These are phyloP conservation scores for Aspergillus transmontanensis DNA, from an alignment of 2,329 filamentous ascomycete genomes.

Conservation along the genomic window DNA sequence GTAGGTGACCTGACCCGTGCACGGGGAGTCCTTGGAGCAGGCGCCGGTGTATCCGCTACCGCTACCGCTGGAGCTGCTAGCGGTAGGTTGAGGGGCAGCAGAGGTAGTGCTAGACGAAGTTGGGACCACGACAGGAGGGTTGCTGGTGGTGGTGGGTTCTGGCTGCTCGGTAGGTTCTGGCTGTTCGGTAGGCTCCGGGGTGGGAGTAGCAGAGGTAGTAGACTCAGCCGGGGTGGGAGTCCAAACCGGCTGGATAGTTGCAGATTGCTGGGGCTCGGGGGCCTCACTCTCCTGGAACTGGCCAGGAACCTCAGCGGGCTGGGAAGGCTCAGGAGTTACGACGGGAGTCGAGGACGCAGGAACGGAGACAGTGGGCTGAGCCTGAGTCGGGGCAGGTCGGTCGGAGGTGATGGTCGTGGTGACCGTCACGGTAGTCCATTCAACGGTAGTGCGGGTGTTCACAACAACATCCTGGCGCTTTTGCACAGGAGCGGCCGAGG, in stretches of 20 bases:
- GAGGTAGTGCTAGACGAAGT: background rate
- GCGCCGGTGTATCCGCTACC: constrained; percentile 24
- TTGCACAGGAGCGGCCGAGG: constrained; percentile 34
- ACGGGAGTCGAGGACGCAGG: constrained; percentile 15
- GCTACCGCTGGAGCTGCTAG: constrained; percentile 18
- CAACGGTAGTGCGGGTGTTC: constrained; percentile 52
- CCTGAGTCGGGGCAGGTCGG: constrained; percentile 25
- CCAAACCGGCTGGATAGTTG: background rate
- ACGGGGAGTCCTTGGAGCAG: constrained; percentile 31
- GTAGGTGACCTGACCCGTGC: constrained; percentile 70
- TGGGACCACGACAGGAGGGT: background rate
- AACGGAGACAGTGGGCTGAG: constrained; percentile 22
- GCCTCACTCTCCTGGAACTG: constrained; percentile 7
- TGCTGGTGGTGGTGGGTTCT: background rate
- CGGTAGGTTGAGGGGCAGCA: background rate
- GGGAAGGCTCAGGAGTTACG: constrained; percentile 17
- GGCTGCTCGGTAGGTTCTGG: background rate
- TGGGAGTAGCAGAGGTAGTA: constrained; percentile 3
- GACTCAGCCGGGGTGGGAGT: background rate
- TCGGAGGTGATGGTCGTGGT: constrained; percentile 51
- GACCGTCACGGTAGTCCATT: constrained; percentile 52
- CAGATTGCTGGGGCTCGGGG: background rate
- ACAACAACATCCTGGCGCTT: constrained; percentile 46
- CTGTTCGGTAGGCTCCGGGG: constrained; percentile 3
- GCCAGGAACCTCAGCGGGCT: constrained; percentile 14